Evolutionary conservation across 1,284 basidiomycete species (phyloP).

Genomic region (Puccinia novopanici): DNA sequence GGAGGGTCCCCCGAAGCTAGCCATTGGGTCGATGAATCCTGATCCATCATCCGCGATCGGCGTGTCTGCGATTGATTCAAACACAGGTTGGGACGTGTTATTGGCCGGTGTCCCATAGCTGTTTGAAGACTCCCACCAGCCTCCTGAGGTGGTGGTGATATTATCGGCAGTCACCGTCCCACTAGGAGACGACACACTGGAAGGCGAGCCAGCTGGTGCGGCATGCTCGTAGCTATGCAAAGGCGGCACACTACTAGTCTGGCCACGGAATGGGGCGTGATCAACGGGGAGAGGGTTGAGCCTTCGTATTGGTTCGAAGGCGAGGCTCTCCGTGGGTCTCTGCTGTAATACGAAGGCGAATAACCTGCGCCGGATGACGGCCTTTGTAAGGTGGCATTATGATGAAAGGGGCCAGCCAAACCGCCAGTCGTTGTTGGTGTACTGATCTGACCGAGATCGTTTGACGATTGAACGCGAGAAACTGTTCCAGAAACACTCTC

Average conservation of each 20-base stretch:
- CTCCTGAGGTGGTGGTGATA: slow-evolving; percentile 4
- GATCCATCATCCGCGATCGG: slow-evolving; percentile 43
- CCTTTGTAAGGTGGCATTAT: slow-evolving; percentile 33
- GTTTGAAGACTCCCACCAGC: slow-evolving; percentile 50
- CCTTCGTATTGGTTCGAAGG: slow-evolving; percentile 43
- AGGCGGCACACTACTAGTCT: slow-evolving; percentile 40
- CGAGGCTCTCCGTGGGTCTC: slow-evolving; percentile 22
- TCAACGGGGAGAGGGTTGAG: slow-evolving; percentile 46
- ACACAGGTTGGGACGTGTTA: slow-evolving; percentile 23
- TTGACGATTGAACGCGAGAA: slow-evolving; percentile 57
- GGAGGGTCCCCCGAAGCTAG: slow-evolving; percentile 25
- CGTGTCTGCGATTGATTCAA: slow-evolving; percentile 27
- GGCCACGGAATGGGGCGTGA: slow-evolving; percentile 39
- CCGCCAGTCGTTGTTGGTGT: slow-evolving; percentile 21
- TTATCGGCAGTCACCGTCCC: slow-evolving; percentile 52
- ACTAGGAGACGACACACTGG: slow-evolving; percentile 53
- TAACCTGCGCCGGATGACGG: slow-evolving; percentile 44
- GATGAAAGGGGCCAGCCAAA: slow-evolving; percentile 36
- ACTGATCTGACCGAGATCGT: slow-evolving; percentile 53
- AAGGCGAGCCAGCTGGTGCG: slow-evolving; percentile 48
- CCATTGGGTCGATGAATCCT: slow-evolving; percentile 50
- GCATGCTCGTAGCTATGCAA: slow-evolving; percentile 26
- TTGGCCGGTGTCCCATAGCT: slow-evolving; percentile 35
- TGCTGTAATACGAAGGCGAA: slow-evolving; percentile 31
- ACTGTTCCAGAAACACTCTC: slow-evolving; percentile 60